Evolutionary conservation across 116 monocot genomes (phyloP).

Genomic region (Iris pallida): DNA sequence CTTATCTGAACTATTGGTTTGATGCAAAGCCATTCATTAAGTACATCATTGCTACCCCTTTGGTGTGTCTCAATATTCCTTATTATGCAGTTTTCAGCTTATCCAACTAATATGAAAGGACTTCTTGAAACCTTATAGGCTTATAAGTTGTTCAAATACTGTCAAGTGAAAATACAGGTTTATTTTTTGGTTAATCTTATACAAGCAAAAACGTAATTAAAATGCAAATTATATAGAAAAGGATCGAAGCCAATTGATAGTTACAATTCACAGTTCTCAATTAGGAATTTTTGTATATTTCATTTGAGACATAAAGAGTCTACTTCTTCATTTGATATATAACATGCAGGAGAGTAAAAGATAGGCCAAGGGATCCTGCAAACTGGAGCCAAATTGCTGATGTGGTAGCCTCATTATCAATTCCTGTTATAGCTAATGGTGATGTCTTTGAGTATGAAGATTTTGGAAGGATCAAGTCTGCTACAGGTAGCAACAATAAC

Average conservation of each 20-base stretch:
- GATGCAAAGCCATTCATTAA: no score
- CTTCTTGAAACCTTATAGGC: no score
- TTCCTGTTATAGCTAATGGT: constrained; percentile 98
- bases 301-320: neutral
- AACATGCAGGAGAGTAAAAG: constrained; percentile 63
- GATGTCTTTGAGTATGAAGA: constrained; percentile 93
- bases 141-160: no score
- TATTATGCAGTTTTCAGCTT: no score
- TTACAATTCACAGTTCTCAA: neutral
- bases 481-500: constrained; percentile 49
- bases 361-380: constrained; percentile 94
- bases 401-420: constrained; percentile 77
- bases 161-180: no score
- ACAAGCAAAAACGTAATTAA: no score
- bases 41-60: no score
- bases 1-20: no score
- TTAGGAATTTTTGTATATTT: neutral
- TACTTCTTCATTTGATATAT: constrained; percentile 5
- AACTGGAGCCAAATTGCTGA: constrained; percentile 90
- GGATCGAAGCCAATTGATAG: neutral
- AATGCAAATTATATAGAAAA: no score
- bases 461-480: constrained; percentile 70
- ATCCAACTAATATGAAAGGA: no score
- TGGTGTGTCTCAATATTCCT: no score
- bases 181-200: no score